Base-by-base conservation (phyloP, 768 basidiomycete species). In the Serendipita indica region DNA sequence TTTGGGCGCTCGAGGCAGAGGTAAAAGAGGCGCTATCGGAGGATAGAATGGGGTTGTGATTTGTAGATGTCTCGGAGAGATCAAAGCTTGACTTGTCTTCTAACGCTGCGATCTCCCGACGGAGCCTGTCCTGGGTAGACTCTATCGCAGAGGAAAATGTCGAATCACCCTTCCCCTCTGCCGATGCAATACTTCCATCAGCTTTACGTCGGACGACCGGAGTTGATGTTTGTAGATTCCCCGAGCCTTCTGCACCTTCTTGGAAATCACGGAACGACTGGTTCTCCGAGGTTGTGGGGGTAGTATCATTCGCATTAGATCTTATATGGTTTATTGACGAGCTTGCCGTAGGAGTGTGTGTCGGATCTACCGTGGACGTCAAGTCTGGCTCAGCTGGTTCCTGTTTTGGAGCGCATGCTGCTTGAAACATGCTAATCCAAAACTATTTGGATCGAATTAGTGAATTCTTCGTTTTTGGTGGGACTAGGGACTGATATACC, bases 371-470 rank as follows among this genome's bases (percentile, higher is more conserved):
- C n/a, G 41, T 18, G 7, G 41, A n/a, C 7, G 41, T 43, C 7
- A 25, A 18, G n/a, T 43, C 41, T 43, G 41, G 7, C 27, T 7
- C 41, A 5, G 5, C 41, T 43, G 22, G 49, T 33, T 54, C 22
- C 7, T 10, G n/a, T 28, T 22, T 30, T 20, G 49, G 49, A 25
- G 49, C 30, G 32, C 49, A 54, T 28, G 49, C 49, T 12, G 49
- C 49, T 54, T 54, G 25, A 54, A 54, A 54, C 49, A 54, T 54
- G 20, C 49, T 30, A 33, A 54, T 54, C 49, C 49, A 54, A 18
- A 54, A 54, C 49, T 54, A 28, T 10, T 6, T n/a, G n/a, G n/a
- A n/a, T n/a, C n/a, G n/a, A n/a, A n/a, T n/a, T 6, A 43, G 27
- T 7, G n/a, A 5, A 43, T 43, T 6, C 18, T n/a, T 43, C 7